Percentiles rank a stretch among this genome's conserved stretches.
These are phyloP conservation scores for Lomentospora prolificans DNA, from an alignment of 2,329 filamentous ascomycete species.

Conservation along the genomic window DNA sequence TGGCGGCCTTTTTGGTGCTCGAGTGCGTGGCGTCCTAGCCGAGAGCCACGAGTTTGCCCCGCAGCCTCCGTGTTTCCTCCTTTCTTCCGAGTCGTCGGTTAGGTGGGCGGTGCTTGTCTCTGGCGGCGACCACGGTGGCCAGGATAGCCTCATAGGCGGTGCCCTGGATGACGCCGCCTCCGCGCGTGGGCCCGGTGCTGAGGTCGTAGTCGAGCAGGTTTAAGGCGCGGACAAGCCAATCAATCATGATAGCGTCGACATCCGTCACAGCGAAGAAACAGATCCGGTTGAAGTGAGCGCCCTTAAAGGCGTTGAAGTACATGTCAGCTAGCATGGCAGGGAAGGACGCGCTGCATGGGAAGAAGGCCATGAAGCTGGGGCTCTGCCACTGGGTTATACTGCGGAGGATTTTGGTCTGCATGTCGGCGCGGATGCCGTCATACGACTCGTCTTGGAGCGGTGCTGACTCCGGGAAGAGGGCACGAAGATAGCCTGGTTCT, in stretches of 20 bases:
- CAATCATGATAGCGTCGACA: conserved; percentile 83
- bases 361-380: conserved; percentile 94
- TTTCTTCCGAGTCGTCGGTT: conserved; percentile 42
- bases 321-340: conserved; percentile 85
- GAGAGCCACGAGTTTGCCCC: conserved; percentile 59
- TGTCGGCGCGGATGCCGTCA: conserved; percentile 70
- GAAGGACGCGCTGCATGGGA: conserved; percentile 72
- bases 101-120: conserved; percentile 56
- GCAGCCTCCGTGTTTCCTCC: conserved; percentile 37
- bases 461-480: conserved; percentile 59
- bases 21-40: conserved; percentile 74
- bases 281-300: conserved; percentile 94
- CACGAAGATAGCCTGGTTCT: conserved; percentile 74
- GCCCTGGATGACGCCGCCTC: conserved; percentile 91
- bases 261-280: conserved; percentile 89
- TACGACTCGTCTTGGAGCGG: conserved; percentile 63
- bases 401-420: conserved; percentile 78
- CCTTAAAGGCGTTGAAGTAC: conserved; percentile 80
- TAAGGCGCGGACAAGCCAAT: conserved; percentile 77
- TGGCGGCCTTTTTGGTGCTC: conserved; percentile 76
- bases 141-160: conserved; percentile 81
- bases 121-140: conserved; percentile 76
- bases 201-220: conserved; percentile 64
- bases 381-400: conserved; percentile 93
- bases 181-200: conserved; percentile 57